phyloP scores from a whole-genome alignment of 164 flowering plant genomes.

The Liriodendron chinense region DNA sequence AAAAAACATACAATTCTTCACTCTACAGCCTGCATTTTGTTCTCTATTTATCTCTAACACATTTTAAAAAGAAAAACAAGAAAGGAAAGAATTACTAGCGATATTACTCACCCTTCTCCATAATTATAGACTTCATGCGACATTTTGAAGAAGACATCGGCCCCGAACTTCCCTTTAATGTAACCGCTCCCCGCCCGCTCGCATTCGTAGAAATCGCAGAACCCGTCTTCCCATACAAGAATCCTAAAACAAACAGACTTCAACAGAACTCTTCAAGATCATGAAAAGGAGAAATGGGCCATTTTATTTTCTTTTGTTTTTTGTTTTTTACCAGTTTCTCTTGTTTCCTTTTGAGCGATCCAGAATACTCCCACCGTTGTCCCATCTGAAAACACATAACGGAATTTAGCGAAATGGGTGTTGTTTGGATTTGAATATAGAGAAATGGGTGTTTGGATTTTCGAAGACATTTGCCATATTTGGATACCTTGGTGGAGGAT shows the following conservation, averaged over 20 bases:
- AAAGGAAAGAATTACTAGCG: neutral
- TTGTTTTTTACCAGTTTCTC: slow-evolving; percentile 65
- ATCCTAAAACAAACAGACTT: slow-evolving; percentile 46
- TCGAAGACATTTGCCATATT: neutral
- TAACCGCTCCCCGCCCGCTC: slow-evolving; percentile 42
- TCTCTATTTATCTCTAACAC: neutral
- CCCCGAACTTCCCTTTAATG: slow-evolving; percentile 54
- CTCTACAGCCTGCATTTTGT: neutral
- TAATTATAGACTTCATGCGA: slow-evolving; percentile 78
- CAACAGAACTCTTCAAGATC: neutral
- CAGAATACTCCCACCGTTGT: slow-evolving; percentile 57
- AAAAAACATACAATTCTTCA: neutral
- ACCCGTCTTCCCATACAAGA: slow-evolving; percentile 90
- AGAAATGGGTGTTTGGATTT: neutral
- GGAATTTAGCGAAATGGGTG: neutral
- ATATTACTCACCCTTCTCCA: slow-evolving; percentile 70
- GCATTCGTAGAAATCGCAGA: slow-evolving; percentile 66
- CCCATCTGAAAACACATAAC: slow-evolving; percentile 59
- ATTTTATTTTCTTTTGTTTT: neutral
- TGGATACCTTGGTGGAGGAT: slow-evolving; percentile 79
- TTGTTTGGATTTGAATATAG: neutral
- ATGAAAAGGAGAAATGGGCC: slow-evolving; percentile 8
- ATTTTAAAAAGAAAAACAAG: neutral
- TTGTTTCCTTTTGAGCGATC: slow-evolving; percentile 76
- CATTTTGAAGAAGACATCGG: slow-evolving; percentile 81